A percentile compares a stretch with the other conserved stretches of the same genome.
These are phyloP conservation scores for Barnettozyma pratensis DNA, from an alignment of 805 yeast genomes.

Conservation along the genomic window DNA sequence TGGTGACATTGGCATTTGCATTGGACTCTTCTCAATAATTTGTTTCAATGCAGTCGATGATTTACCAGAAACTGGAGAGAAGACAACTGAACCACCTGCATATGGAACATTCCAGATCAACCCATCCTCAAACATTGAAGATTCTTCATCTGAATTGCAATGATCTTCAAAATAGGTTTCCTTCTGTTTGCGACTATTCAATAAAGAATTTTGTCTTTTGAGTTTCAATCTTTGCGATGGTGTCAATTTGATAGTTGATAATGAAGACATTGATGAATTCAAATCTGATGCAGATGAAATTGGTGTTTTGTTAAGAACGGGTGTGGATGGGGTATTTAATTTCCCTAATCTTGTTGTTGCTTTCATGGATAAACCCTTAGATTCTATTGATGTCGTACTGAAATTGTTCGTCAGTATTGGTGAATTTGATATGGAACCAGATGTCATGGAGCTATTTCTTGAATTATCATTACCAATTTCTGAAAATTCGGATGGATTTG, in stretches of 20 bases:
- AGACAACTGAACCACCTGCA: slow-evolving; percentile 28
- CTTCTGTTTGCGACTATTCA: slow-evolving; percentile 28
- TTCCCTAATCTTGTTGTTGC: neutral
- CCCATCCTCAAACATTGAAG: slow-evolving; percentile 30
- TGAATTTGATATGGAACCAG: slow-evolving; percentile 17
- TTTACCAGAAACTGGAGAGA: slow-evolving; percentile 22
- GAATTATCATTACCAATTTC: slow-evolving; percentile 20
- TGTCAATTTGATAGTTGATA: slow-evolving; percentile 26
- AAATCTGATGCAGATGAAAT: slow-evolving; percentile 2
- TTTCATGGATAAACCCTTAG: neutral
- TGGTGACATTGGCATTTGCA: slow-evolving; percentile 41
- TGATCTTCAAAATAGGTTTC: slow-evolving; percentile 36
- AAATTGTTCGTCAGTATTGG: slow-evolving; percentile 10
- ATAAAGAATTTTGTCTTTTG: slow-evolving; percentile 33
- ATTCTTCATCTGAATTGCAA: slow-evolving; percentile 28
- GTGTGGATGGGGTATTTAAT: neutral
- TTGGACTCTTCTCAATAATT: slow-evolving; percentile 20
- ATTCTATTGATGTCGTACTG: slow-evolving; percentile 1
- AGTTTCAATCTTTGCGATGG: slow-evolving; percentile 39
- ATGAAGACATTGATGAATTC: slow-evolving; percentile 4
- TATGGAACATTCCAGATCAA: slow-evolving; percentile 50
- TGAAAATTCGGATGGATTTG: slow-evolving; percentile 14
- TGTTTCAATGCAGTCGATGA: slow-evolving; percentile 18
- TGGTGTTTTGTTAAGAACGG: neutral
- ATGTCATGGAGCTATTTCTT: slow-evolving; percentile 25